phyloP scores from a whole-genome alignment of 1,139 yeast species.

The Magnusiomyces ingens region DNA sequence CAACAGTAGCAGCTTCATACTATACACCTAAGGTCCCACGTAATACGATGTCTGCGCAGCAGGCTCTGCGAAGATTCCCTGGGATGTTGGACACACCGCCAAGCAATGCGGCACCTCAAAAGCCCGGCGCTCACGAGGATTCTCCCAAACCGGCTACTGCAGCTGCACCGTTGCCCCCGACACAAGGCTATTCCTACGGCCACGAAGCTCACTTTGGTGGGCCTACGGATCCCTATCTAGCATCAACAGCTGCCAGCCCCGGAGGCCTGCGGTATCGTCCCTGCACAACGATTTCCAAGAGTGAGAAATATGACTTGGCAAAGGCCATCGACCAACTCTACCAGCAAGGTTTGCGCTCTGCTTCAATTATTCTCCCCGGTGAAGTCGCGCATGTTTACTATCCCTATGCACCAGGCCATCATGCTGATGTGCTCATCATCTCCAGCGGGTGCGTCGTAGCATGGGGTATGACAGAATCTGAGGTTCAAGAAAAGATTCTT shows the following conservation, averaged over 20 bases:
- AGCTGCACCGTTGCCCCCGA: background rate
- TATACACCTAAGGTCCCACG: conserved; percentile 6
- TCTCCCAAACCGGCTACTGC: background rate
- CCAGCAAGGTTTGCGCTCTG: conserved; percentile 34
- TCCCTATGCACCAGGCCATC: conserved; percentile 35
- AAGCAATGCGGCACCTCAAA: background rate
- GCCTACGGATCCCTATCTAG: background rate
- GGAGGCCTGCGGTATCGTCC: conserved; percentile 23
- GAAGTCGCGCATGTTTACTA: conserved; percentile 51
- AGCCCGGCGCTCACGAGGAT: background rate
- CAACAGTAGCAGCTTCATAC: background rate
- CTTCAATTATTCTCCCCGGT: conserved; percentile 52
- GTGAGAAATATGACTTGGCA: conserved; percentile 59
- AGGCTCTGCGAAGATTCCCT: conserved; percentile 6
- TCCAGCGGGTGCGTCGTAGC: conserved; percentile 73
- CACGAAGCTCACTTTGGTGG: background rate
- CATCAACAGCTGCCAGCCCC: conserved; percentile 4
- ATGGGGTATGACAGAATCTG: conserved; percentile 62
- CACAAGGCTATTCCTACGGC: too few relatives aligned
- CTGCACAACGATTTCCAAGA: conserved; percentile 61
- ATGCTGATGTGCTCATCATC: conserved; percentile 53
- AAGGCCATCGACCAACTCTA: conserved; percentile 35
- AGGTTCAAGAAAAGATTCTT: conserved; percentile 39
- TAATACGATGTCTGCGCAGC: conserved; percentile 8
- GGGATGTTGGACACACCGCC: background rate